A percentile compares a stretch with the other conserved stretches of the same genome.
phyloP scores from a whole-genome alignment of 1,284 basidiomycete genomes.

The Cutaneotrichosporon cutaneum region DNA sequence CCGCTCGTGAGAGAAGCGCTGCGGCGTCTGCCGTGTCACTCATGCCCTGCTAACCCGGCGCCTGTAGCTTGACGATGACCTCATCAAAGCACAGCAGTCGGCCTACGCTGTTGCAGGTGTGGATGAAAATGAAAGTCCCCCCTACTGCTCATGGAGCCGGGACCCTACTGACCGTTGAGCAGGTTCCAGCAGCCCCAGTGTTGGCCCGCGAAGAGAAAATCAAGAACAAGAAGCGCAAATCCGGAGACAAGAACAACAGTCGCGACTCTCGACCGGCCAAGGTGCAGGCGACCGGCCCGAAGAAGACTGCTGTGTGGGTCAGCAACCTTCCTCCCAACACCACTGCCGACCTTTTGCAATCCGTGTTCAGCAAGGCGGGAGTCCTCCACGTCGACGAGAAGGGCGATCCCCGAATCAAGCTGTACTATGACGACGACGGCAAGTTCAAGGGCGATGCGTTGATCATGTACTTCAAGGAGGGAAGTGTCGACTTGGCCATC shows the following conservation, averaged over 20 bases:
- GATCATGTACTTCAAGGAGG: constrained; percentile 96
- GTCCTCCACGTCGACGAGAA: constrained; percentile 88
- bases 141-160: background rate
- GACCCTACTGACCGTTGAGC: constrained; percentile 14
- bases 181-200: constrained; percentile 81
- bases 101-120: constrained; percentile 87
- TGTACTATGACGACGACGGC: constrained; percentile 89
- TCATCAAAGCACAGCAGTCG: constrained; percentile 80
- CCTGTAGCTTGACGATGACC: constrained; percentile 71
- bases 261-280: constrained; percentile 54
- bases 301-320: constrained; percentile 92
- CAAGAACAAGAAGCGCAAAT: constrained; percentile 60
- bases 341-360: constrained; percentile 69
- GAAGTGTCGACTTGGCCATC: constrained; percentile 82
- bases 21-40: background rate
- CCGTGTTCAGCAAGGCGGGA: constrained; percentile 84
- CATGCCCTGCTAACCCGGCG: background rate
- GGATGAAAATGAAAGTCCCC: constrained; percentile 73
- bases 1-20: constrained; percentile 64
- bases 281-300: constrained; percentile 46
- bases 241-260: constrained; percentile 53
- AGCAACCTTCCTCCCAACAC: constrained; percentile 78
- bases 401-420: constrained; percentile 84
- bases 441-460: constrained; percentile 91
- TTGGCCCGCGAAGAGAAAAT: constrained; percentile 66